Evolutionary conservation across 306 rosid genomes (phyloP).

Genomic region (Pyrus bretschneideri): DNA sequence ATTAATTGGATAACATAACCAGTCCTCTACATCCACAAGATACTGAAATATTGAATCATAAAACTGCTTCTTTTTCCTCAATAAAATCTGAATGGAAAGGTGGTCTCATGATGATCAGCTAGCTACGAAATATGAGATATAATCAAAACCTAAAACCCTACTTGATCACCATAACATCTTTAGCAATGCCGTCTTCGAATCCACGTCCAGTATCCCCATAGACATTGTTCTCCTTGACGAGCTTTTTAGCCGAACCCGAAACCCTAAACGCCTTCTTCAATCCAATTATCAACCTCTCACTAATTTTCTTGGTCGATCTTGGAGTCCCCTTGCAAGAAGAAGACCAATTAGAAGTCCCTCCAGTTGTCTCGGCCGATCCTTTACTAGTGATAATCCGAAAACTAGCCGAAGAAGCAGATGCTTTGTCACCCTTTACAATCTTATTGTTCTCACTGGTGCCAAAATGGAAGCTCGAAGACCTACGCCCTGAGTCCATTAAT

Average conservation of each 20-base stretch:
- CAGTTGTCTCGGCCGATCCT: background rate
- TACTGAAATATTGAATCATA: no score
- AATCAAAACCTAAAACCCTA: background rate
- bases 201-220: background rate
- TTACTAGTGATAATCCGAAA: slow-evolving; percentile 16
- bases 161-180: background rate
- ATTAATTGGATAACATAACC: no score
- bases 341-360: no score
- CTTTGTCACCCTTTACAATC: slow-evolving; percentile 45
- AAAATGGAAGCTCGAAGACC: slow-evolving; percentile 63
- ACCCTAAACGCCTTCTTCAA: slow-evolving; percentile 48
- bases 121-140: background rate
- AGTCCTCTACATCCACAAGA: no score
- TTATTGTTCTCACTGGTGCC: background rate
- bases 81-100: background rate
- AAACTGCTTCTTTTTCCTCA: no score
- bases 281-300: slow-evolving; percentile 41
- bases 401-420: slow-evolving; percentile 45
- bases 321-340: slow-evolving; percentile 14
- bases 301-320: slow-evolving; percentile 20
- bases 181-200: background rate
- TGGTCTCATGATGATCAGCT: background rate
- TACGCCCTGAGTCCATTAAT: slow-evolving; percentile 15
- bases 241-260: background rate
- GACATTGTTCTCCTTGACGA: background rate